Conservation (phyloP, 257 asterid species). For the Nicotiana obtusifolia region DNA sequence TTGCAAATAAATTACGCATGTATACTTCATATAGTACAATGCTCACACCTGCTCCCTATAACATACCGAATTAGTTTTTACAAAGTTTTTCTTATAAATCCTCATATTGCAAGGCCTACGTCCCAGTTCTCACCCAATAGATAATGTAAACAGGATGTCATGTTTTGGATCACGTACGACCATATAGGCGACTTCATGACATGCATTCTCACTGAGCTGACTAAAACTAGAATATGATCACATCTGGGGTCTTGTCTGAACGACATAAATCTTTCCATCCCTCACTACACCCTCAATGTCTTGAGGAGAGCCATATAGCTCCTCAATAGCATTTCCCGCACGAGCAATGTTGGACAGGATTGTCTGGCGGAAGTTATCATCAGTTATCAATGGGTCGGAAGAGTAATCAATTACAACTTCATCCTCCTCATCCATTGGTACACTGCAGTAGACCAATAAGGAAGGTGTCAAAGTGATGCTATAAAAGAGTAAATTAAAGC, state of each 20-base stretch:
- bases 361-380: conserved; percentile 51
- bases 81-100: background rate
- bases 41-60: background rate
- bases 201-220: background rate
- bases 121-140: background rate
- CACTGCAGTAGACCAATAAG: conserved; percentile 44
- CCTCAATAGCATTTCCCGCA: conserved; percentile 87
- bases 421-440: conserved; percentile 94
- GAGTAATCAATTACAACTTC: conserved; percentile 77
- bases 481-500: background rate
- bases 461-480: conserved; percentile 1
- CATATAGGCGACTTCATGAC: background rate
- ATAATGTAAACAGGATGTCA: background rate
- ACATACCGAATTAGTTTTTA: background rate
- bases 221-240: conserved; percentile 21
- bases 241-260: conserved; percentile 97
- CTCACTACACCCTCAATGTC: conserved; percentile 92
- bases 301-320: conserved; percentile 80
- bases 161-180: background rate
- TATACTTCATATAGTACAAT: background rate
- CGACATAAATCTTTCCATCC: conserved; percentile 85
- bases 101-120: background rate
- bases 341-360: conserved; percentile 71
- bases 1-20: background rate
- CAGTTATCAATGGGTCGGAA: conserved; percentile 59